phyloP scores from a whole-genome alignment of 179 eudicot species.

The Sideroxylon spinosum region DNA sequence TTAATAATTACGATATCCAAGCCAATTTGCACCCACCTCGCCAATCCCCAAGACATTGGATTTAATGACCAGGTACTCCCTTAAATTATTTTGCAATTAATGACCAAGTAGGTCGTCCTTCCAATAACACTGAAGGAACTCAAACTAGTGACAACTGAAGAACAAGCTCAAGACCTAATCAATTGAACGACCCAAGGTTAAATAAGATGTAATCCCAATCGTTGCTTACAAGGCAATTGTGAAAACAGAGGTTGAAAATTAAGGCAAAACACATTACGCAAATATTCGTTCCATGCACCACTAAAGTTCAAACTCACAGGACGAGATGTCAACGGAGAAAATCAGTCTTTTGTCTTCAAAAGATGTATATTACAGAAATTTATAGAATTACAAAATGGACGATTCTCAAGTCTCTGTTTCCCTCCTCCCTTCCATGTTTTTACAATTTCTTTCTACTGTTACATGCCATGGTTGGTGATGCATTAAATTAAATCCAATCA shows the following conservation, averaged over 20 bases:
- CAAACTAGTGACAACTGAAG: too few species aligned
- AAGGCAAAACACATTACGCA: background rate
- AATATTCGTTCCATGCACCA: background rate
- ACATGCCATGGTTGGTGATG: background rate
- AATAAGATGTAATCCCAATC: too few species aligned
- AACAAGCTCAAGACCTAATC: too few species aligned
- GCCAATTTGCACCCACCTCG: too few species aligned
- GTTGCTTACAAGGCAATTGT: background rate
- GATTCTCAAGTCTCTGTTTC: background rate
- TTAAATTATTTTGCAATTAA: too few species aligned
- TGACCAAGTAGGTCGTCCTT: too few species aligned
- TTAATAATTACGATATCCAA: too few species aligned
- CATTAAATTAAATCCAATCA: constrained; percentile 2
- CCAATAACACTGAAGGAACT: too few species aligned
- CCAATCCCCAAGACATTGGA: too few species aligned
- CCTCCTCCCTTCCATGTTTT: background rate
- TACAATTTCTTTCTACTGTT: background rate
- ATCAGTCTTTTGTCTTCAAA: background rate
- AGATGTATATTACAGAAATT: constrained; percentile 1
- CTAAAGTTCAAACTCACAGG: background rate
- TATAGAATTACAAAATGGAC: background rate
- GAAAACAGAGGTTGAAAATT: background rate
- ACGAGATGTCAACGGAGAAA: background rate
- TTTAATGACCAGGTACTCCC: too few species aligned
- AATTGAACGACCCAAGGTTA: too few species aligned